Base-by-base conservation (phyloP, 1,284 basidiomycete species). In the Cerioporus squamosus region DNA sequence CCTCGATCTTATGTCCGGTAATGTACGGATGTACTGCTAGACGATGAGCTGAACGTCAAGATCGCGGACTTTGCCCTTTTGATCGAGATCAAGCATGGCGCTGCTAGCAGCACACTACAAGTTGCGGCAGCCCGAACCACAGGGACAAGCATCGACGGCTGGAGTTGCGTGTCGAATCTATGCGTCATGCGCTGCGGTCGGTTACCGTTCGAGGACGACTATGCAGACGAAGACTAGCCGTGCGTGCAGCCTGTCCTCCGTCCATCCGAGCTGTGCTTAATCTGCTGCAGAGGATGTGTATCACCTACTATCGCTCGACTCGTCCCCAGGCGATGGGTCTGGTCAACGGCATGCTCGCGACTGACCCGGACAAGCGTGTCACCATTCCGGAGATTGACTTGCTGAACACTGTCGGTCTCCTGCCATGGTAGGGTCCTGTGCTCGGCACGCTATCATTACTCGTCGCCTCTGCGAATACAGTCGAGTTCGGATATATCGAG, bases 131-230 rank as follows among this genome's bases (percentile, higher is more conserved):
- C 72, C 95, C 95, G 0, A 97, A 98, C 74, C 71, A 94, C 94
- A 1, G 95, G 95, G 0, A 94, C 95, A 0, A 95, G 97, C 74
- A 96, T 97, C 68, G 95, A 98, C 68, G 94, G 97, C n/a, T 98
- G 95, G 95, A 94, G 91, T 67, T 93, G 93, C 57, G 95, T 95
- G 0, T 95, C 97, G 33, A 97, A 97, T 67, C 83, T 98, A 55
- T 97, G 95, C 76, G 95, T 97, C 51, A 94, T 98, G 87, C 82
- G 97, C 5, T 95, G 92, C 69, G 95, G 95, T 12, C 81, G 91
- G 51, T 81, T 97, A 43, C 95, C 95, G 1, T 97, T 98, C 71
- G 95, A 97, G 77, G 95, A 97, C 74, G 94, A 97, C 53, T 70
- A 94, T 97, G 45, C 93, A 94, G 53, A 84, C 91, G 63, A 97